Conservation (phyloP, 257 asterid genomes). For the Solanum etuberosum region DNA sequence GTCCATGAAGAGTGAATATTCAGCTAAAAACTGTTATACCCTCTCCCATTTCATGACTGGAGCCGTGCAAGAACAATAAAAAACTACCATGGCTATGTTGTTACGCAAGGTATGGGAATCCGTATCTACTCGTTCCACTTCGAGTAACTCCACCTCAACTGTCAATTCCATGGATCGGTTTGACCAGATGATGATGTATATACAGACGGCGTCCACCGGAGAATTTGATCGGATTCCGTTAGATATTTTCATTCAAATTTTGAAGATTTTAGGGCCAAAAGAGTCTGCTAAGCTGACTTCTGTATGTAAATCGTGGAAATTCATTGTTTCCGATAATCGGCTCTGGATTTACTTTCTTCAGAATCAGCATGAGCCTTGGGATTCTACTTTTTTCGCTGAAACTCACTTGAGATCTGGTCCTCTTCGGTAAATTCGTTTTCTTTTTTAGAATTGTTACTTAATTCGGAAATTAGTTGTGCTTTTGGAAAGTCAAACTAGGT, state of each 20-base stretch:
- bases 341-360: constrained; percentile 87
- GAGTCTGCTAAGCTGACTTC: constrained; percentile 61
- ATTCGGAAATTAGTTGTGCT: not conserved
- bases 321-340: constrained; percentile 64
- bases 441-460: too few species aligned
- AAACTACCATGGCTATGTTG: constrained; percentile 33
- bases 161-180: constrained; percentile 21
- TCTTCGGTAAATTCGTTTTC: constrained; percentile 39
- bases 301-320: constrained; percentile 78
- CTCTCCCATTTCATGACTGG: not conserved
- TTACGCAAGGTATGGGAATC: constrained; percentile 64
- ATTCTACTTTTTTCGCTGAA: constrained; percentile 77
- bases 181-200: constrained; percentile 39
- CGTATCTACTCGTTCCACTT: constrained; percentile 26
- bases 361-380: constrained; percentile 71
- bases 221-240: constrained; percentile 74
- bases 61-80: not conserved
- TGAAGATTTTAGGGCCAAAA: constrained; percentile 61
- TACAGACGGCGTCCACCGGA: constrained; percentile 58
- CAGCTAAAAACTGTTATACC: not conserved
- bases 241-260: constrained; percentile 54
- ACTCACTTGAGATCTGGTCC: constrained; percentile 71
- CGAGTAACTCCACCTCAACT: not conserved
- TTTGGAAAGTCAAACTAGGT: not conserved
- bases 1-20: not conserved